These are phyloP conservation scores for Exophiala viscosa DNA, from an alignment of 2,329 filamentous ascomycete species.

Conservation along the genomic window DNA sequence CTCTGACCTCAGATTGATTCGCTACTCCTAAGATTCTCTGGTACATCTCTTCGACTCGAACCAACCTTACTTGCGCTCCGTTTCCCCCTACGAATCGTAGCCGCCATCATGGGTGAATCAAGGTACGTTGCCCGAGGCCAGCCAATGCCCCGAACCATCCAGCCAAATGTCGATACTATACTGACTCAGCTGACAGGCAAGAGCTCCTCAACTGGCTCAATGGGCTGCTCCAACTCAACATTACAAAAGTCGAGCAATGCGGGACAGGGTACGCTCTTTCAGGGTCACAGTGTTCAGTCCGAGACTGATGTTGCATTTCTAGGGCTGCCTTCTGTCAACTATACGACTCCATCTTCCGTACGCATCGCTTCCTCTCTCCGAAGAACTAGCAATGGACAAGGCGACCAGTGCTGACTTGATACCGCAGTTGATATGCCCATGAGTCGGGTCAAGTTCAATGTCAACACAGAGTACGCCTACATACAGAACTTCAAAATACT, in stretches of 20 bases:
- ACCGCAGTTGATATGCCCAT: slow-evolving; percentile 77
- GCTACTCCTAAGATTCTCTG: too few relatives aligned
- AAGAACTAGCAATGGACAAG: background rate
- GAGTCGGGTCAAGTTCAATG: slow-evolving; percentile 96
- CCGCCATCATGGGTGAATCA: slow-evolving; percentile 60
- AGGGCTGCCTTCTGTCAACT: slow-evolving; percentile 83
- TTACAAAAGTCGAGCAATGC: slow-evolving; percentile 98
- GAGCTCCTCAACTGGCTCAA: slow-evolving; percentile 96
- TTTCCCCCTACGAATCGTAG: background rate
- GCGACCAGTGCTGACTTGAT: slow-evolving; percentile 7
- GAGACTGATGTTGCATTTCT: slow-evolving; percentile 8
- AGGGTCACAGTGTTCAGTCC: slow-evolving; percentile 21
- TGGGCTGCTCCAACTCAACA: slow-evolving; percentile 94
- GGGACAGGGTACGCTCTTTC: slow-evolving; percentile 75
- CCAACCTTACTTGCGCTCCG: too few relatives aligned
- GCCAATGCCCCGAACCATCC: slow-evolving; percentile 13
- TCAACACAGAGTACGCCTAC: slow-evolving; percentile 94
- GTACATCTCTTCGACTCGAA: too few relatives aligned
- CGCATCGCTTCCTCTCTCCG: slow-evolving; percentile 31
- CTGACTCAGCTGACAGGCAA: slow-evolving; percentile 59
- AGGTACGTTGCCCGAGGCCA: slow-evolving; percentile 43
- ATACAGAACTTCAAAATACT: slow-evolving; percentile 98
- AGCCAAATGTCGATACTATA: too few relatives aligned
- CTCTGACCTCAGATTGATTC: too few relatives aligned
- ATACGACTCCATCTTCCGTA: slow-evolving; percentile 94